Conservation (phyloP, 345 rosid genomes). For the Murraya koenigii region DNA sequence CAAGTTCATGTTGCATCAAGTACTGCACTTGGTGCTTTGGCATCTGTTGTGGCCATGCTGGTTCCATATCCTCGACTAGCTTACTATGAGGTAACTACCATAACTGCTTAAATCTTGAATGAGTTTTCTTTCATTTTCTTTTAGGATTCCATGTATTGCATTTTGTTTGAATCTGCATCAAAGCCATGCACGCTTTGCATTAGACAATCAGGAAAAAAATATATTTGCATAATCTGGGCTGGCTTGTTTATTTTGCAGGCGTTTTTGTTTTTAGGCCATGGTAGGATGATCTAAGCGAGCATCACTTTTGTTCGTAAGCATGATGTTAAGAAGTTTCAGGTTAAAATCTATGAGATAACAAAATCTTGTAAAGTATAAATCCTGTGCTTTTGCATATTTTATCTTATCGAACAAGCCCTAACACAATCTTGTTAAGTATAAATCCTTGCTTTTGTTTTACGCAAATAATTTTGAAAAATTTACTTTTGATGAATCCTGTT, state of each 20-base stretch:
- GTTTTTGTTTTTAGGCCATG: not conserved
- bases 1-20: slow-evolving; percentile 67
- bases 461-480: too few relatives aligned
- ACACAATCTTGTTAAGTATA: too few relatives aligned
- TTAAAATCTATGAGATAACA: too few relatives aligned
- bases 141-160: not conserved
- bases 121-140: not conserved
- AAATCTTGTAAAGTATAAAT: not conserved
- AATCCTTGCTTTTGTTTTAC: too few relatives aligned
- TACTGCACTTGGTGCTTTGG: slow-evolving; percentile 67
- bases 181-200: not conserved
- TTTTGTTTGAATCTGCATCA: not conserved
- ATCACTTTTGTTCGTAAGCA: not conserved
- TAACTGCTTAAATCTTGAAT: not conserved
- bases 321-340: not conserved
- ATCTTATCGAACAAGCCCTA: not conserved
- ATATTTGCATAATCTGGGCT: not conserved
- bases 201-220: too few relatives aligned
- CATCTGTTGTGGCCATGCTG: slow-evolving; percentile 64
- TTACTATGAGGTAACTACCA: slow-evolving; percentile 44
- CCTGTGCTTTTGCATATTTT: not conserved
- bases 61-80: slow-evolving; percentile 75
- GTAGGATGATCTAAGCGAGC: not conserved
- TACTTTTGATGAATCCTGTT: not conserved
- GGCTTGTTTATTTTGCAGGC: not conserved